Evolutionary conservation across 305 asterid genomes (phyloP).

Genomic region (Fraxinus greggii): DNA sequence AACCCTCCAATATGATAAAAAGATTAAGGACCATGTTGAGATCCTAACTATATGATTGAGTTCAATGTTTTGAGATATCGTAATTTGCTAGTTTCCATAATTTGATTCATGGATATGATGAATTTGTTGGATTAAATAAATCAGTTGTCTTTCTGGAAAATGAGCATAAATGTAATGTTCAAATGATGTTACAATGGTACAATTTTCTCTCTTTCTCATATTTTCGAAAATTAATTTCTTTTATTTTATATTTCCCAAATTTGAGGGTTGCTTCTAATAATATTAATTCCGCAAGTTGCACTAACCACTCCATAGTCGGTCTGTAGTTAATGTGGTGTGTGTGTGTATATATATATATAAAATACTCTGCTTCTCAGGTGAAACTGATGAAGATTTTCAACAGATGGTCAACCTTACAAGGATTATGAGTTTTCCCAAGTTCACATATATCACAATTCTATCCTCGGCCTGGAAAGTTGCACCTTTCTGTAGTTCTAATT

Average conservation of each 20-base stretch:
- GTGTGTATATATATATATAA: background rate
- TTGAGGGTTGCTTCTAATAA: background rate
- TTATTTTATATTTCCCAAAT: background rate
- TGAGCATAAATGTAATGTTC: background rate
- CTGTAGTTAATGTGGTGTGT: constrained; percentile 2
- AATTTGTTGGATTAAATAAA: constrained; percentile 14
- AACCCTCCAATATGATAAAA: background rate
- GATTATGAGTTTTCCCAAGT: constrained; percentile 84
- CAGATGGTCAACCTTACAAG: constrained; percentile 69
- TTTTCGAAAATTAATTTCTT: background rate
- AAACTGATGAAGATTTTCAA: constrained; percentile 87
- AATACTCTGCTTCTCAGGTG: constrained; percentile 54
- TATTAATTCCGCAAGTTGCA: background rate
- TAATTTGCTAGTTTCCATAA: background rate
- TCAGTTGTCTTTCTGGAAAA: background rate
- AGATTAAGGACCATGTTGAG: background rate
- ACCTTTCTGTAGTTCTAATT: background rate
- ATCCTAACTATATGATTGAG: background rate
- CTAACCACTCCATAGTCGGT: background rate
- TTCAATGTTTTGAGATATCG: constrained; percentile 1
- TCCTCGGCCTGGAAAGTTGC: constrained; percentile 78
- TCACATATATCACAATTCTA: constrained; percentile 94
- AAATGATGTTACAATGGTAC: background rate
- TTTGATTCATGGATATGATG: background rate
- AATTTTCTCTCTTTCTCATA: background rate